These are phyloP conservation scores for Neonectria ditissima DNA, from an alignment of 2,329 filamentous ascomycete genomes.

Conservation along the genomic window DNA sequence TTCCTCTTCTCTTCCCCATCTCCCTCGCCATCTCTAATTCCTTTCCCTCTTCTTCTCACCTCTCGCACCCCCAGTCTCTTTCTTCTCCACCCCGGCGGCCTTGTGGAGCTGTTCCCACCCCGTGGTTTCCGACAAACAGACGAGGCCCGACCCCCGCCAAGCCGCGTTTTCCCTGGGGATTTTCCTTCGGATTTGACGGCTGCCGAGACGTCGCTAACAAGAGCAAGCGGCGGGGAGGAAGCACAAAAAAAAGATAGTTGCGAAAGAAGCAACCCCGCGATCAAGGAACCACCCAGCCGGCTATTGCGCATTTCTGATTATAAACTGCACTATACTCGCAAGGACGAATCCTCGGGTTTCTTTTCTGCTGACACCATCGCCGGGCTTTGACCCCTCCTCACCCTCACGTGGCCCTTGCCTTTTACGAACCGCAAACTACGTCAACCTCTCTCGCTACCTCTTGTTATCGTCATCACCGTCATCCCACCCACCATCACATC, in stretches of 20 bases:
- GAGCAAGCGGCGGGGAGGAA: neutral
- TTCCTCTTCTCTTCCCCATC: neutral
- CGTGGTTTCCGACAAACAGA: conserved; percentile 22
- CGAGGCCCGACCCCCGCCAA: conserved; percentile 21
- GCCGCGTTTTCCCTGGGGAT: conserved; percentile 11
- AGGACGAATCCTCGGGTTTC: conserved; percentile 25
- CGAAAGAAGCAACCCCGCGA: conserved; percentile 21
- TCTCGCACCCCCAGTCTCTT: neutral
- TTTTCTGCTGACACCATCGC: conserved; percentile 36
- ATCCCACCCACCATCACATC: conserved; percentile 41
- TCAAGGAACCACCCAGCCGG: conserved; percentile 11
- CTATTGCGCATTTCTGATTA: conserved; percentile 6
- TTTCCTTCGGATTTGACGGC: conserved; percentile 20
- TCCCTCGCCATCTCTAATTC: neutral
- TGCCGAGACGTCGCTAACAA: conserved; percentile 12
- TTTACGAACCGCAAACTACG: neutral
- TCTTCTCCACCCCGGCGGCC: conserved; percentile 17
- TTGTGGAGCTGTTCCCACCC: conserved; percentile 19
- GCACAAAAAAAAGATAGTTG: conserved; percentile 6
- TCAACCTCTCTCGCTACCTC: neutral
- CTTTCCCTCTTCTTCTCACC: neutral
- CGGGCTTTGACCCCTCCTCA: conserved; percentile 44
- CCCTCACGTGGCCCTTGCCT: conserved; percentile 44
- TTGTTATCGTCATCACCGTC: conserved; percentile 31
- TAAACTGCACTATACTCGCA: neutral